Conservation (phyloP, 2,329 filamentous ascomycete genomes). For the Paracorniculantispora psalliotae region DNA sequence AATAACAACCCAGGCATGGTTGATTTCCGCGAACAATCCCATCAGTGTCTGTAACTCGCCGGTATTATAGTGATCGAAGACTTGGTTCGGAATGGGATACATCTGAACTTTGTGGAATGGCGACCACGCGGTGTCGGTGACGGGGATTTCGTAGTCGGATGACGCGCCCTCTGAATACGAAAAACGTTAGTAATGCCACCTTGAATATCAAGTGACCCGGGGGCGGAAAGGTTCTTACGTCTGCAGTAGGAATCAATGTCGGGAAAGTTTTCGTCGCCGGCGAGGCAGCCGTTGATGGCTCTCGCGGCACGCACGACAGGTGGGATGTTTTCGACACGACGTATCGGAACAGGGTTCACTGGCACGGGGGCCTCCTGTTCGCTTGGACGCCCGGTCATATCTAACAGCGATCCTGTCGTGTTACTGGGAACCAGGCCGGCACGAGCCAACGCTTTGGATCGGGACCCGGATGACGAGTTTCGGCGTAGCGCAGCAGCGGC, state of each 20-base stretch:
- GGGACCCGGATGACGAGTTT: slow-evolving; percentile 7
- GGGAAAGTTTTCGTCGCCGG: slow-evolving; percentile 74
- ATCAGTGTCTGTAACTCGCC: slow-evolving; percentile 86
- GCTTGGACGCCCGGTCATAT: slow-evolving; percentile 7
- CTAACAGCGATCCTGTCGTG: slow-evolving; percentile 4
- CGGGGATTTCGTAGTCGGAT: slow-evolving; percentile 81
- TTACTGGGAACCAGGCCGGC: not conserved
- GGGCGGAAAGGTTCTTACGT: slow-evolving; percentile 56
- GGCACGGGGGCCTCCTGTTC: slow-evolving; percentile 24
- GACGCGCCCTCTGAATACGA: slow-evolving; percentile 68
- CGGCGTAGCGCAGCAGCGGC: not conserved
- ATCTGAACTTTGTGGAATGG: slow-evolving; percentile 85
- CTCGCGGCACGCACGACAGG: slow-evolving; percentile 75
- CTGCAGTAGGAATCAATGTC: slow-evolving; percentile 85
- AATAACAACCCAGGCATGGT: slow-evolving; percentile 92
- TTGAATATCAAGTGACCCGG: not conserved
- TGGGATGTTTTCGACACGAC: slow-evolving; percentile 46
- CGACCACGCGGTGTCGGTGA: slow-evolving; percentile 65
- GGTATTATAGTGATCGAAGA: slow-evolving; percentile 88
- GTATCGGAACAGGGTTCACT: slow-evolving; percentile 35
- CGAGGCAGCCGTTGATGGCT: slow-evolving; percentile 76
- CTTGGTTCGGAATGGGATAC: slow-evolving; percentile 84
- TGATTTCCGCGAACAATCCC: slow-evolving; percentile 91
- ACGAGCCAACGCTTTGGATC: slow-evolving; percentile 8
- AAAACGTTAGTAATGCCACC: slow-evolving; percentile 21